Evolutionary conservation across 2,329 filamentous ascomycete species (phyloP), one percentile per base, ranked within the genome.

Genomic region (Verticillium longisporum): DNA sequence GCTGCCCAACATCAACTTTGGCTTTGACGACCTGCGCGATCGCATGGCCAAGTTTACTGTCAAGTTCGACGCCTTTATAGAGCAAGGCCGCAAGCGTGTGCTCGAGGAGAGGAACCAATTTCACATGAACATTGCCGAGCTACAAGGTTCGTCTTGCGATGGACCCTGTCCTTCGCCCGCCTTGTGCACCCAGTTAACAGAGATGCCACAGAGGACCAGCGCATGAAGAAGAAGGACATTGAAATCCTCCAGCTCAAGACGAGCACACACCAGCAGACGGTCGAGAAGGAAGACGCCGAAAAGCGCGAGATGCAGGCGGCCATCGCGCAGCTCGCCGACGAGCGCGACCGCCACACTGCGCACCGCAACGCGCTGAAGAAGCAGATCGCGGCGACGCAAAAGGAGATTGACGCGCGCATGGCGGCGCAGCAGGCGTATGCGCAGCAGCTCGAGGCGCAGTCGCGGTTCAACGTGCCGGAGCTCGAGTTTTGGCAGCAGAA

Each of bases 401-500:
- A 81, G 61, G 84, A 87, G 60, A 92, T 94, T 65, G 87, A 90
- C 60, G 79, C 83, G 34, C 83, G 85, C 50, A 77, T 90, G 26
- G 88, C 88, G n/a, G 87, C 88, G 13, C 90, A 93, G 75, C 81
- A 86, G 58, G 84, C 85, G 64, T 87, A 91, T 72, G 87, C 90
- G 56, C 83, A 85, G 64, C 87, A 91, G 67, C 80, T 96, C 41
- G 91, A 96, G 68, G 84, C 88, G 1, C 94, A 98, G 77, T 86
- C 90, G 60, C 86, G 92, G 37, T 90, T 94, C 75, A 98, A 99
- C 75, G 85, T 91, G 54, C 95, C 95, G 0, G 95, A 99, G 78
- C 82, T 99, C 55, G 90, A 93, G 67, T 98, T 98, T 72, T 99
- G 95, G 95, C 90, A 96, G 73, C 89, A 89, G 60, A 95, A 94